Conservation (phyloP, 768 basidiomycete genomes). For the Calvatia gigantea region DNA sequence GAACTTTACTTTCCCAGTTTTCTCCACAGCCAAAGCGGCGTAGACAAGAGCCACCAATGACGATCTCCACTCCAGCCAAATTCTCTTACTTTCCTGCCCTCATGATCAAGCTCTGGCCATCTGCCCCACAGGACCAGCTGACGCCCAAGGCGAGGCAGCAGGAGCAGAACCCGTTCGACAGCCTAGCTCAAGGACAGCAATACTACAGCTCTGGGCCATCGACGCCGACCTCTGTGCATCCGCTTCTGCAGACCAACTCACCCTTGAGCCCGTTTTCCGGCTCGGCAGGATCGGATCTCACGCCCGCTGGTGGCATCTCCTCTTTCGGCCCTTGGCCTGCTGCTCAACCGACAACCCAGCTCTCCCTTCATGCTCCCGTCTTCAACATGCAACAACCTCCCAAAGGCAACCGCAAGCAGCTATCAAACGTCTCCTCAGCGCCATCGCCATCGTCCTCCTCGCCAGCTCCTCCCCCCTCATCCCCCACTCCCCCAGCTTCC, state of each 20-base stretch:
- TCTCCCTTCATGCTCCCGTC: conserved; percentile 83
- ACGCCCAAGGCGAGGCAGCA: conserved; percentile 50
- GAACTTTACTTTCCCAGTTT: neutral
- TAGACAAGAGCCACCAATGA: conserved; percentile 13
- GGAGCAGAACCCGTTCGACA: conserved; percentile 62
- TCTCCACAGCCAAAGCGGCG: neutral
- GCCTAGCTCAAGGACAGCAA: conserved; percentile 10
- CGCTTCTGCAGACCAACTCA: conserved; percentile 29
- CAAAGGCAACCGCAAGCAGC: conserved; percentile 23
- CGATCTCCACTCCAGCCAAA: neutral
- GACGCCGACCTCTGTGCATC: conserved; percentile 34
- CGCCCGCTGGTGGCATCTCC: conserved; percentile 39
- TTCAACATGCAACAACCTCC: conserved; percentile 77
- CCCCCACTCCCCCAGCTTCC: conserved; percentile 31
- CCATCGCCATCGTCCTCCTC: conserved; percentile 39
- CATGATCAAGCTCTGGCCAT: conserved; percentile 74
- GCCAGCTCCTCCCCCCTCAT: conserved; percentile 21
- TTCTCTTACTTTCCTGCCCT: conserved; percentile 13
- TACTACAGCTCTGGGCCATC: conserved; percentile 17
- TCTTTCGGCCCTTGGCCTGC: conserved; percentile 45
- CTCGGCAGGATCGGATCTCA: conserved; percentile 41
- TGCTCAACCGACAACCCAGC: conserved; percentile 52
- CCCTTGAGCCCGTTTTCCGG: conserved; percentile 30
- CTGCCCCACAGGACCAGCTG: conserved; percentile 46
- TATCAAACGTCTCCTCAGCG: conserved; percentile 30